These are phyloP conservation scores for Capsicum baccatum DNA, from an alignment of 257 asterid species.

Conservation along the genomic window DNA sequence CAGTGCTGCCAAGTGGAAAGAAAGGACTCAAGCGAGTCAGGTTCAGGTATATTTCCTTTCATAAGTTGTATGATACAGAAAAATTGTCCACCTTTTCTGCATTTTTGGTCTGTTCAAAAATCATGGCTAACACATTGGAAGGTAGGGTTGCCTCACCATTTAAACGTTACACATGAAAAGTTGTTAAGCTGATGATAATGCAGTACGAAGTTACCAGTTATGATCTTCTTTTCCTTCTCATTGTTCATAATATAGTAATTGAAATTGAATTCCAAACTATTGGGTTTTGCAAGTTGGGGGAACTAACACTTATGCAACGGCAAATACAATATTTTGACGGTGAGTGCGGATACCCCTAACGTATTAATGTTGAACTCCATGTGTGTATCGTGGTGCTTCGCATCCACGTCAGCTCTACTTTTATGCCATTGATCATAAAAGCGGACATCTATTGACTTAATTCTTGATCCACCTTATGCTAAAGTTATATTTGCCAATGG, in stretches of 20 bases:
- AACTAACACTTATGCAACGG: not conserved
- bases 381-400: not conserved
- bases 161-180: not conserved
- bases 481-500: not conserved
- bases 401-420: not conserved
- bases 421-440: not conserved
- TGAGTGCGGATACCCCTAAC: not conserved
- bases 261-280: not conserved
- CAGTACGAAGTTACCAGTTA: not conserved
- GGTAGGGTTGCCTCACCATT: not conserved
- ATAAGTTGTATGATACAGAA: not conserved
- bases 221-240: not conserved
- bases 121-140: not conserved
- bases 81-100: not conserved
- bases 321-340: not conserved
- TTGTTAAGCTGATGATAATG: not conserved
- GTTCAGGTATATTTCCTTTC: conserved; percentile 48
- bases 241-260: not conserved
- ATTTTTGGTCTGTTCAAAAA: not conserved
- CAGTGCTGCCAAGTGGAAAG: conserved; percentile 40
- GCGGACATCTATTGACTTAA: not conserved
- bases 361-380: not conserved
- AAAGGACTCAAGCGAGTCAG: conserved; percentile 50
- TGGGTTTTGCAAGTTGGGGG: not conserved
- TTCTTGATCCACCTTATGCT: not conserved